phyloP scores from a whole-genome alignment of 495 filamentous ascomycete species.

The Astrothelium subdiscretum region DNA sequence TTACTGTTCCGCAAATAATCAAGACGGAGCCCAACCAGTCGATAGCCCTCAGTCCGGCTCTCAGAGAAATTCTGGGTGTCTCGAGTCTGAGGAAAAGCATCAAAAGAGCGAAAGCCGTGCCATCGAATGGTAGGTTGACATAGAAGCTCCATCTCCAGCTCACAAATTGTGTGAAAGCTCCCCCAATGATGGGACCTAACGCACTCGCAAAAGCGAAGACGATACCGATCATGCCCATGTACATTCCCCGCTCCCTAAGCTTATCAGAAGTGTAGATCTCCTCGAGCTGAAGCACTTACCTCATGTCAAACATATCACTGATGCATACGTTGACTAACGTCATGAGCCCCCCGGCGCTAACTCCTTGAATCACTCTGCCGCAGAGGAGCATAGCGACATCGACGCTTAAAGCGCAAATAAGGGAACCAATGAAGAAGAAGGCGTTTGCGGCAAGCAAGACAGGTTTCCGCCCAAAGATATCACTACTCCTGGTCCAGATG shows the following conservation, averaged over 20 bases:
- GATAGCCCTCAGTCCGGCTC: conserved; percentile 58
- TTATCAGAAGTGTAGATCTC: neutral
- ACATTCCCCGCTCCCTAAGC: conserved; percentile 25
- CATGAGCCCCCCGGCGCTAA: conserved; percentile 70
- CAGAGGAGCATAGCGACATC: conserved; percentile 64
- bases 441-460: conserved; percentile 60
- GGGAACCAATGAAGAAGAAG: conserved; percentile 63
- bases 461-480: conserved; percentile 78
- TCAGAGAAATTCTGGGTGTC: conserved; percentile 59
- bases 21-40: conserved; percentile 61
- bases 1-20: conserved; percentile 62
- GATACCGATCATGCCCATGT: conserved; percentile 30
- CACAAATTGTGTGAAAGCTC: conserved; percentile 33
- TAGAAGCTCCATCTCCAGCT: conserved; percentile 56
- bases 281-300: conserved; percentile 23
- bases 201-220: conserved; percentile 32
- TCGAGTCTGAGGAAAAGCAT: conserved; percentile 62
- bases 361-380: conserved; percentile 65
- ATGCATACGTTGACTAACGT: conserved; percentile 74
- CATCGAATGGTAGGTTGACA: conserved; percentile 63
- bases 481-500: conserved; percentile 71
- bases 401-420: conserved; percentile 56
- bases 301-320: conserved; percentile 65
- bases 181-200: conserved; percentile 31
- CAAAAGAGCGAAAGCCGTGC: conserved; percentile 54